Evolutionary conservation across 768 basidiomycete genomes (phyloP), one percentile per base, ranked within the genome.

Genomic region (Pleurotus eryngii): DNA sequence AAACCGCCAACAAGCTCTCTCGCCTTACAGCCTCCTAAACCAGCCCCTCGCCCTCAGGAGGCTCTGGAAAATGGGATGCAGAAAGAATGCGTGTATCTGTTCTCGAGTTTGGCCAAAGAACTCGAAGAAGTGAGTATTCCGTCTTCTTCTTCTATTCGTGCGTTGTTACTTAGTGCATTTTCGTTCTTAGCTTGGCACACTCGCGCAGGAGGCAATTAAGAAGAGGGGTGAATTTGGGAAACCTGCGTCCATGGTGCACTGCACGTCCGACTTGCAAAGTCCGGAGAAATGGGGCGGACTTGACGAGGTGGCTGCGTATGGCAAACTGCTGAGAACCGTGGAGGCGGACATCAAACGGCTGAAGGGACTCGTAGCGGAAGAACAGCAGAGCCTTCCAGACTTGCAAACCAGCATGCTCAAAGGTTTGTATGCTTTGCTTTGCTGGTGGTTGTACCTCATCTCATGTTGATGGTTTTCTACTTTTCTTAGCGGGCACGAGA

Each of bases 331-430:
- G 60, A 67, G 71, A 50, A 72, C 75, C 57, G 76, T 82, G 49
- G 78, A 80, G 57, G 71, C 67, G 14, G 89, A 90, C 55, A 67
- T 90, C 35, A 74, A 68, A 12, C 72, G 72, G 26, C 59, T 86
- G 61, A 78, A 80, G 60, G 70, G 74, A 42, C 63, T 76, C 37
- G 74, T 76, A 43, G 70, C 70, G 17, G 69, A 74, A 1, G 68
- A 80, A 45, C 70, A 71, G 17, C 74, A 77, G 26, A 49, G 66
- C 3, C 63, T 90, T 49, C 77, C 80, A 12, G 83, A 86, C 53
- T 61, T 90, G 43, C 85, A 86, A 58, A 84, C 81, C 56, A 79
- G 78, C 56, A 74, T 92, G 69, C 75, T 92, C 3, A 87, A 85
- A 74, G 84, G 90, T 86, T 54, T 24, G 75, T 3, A 35, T 35